Evolutionary conservation across 1,284 basidiomycete species (phyloP).

Genomic region (Anthracocystis panici-leucophaei): DNA sequence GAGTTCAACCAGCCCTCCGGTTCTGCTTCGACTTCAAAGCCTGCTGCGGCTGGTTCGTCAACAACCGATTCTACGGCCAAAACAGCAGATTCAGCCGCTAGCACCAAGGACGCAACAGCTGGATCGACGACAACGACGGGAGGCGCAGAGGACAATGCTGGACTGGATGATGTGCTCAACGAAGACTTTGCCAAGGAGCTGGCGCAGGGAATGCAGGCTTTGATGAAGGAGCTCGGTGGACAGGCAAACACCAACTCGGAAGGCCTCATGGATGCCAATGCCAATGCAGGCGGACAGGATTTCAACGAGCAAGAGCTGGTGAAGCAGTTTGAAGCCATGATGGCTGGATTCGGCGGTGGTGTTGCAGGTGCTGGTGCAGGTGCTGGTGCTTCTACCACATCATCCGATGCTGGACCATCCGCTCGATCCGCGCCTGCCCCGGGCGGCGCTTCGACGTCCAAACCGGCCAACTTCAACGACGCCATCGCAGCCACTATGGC

Average conservation of each 20-base stretch:
- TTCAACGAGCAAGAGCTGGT: conserved; percentile 66
- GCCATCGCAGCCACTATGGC: conserved; percentile 84
- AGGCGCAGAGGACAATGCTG: conserved; percentile 29
- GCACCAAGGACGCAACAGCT: not conserved
- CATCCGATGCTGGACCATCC: conserved; percentile 11
- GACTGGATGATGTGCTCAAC: conserved; percentile 58
- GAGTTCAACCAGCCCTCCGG: conserved; percentile 65
- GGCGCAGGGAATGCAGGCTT: conserved; percentile 83
- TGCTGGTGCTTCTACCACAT: not conserved
- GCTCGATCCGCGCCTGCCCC: conserved; percentile 6
- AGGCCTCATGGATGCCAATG: conserved; percentile 23
- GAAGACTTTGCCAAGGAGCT: conserved; percentile 79
- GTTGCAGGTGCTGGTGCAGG: conserved; percentile 11
- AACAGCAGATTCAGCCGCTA: conserved; percentile 40
- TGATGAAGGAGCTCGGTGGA: conserved; percentile 78
- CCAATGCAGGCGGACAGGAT: conserved; percentile 17
- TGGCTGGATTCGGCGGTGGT: conserved; percentile 57
- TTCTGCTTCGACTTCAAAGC: conserved; percentile 46
- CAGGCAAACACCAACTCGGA: conserved; percentile 25
- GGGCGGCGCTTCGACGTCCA: conserved; percentile 9
- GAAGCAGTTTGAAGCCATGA: conserved; percentile 67
- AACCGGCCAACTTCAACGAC: conserved; percentile 77
- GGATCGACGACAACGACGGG: not conserved
- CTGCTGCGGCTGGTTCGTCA: conserved; percentile 48
- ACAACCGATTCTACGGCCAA: conserved; percentile 54